Base-by-base conservation (phyloP, 306 rosid species). In the Vicia villosa region DNA sequence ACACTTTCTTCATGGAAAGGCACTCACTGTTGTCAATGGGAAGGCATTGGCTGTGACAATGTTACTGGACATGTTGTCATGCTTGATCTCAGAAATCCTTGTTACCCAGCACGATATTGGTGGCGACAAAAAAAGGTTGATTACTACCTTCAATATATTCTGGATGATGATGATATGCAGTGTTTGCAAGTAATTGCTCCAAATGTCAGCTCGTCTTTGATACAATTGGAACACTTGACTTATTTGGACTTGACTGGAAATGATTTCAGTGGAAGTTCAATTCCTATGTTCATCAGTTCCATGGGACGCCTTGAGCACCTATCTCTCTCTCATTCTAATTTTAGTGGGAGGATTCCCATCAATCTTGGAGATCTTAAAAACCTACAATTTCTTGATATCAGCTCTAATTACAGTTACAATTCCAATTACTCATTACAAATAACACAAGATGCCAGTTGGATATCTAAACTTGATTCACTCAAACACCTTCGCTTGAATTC, bases 1-100 rank as follows among this genome's bases (percentile, higher is more conserved):
- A 55, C 2, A 11, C 75, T 79, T 56, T 57, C 81, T 16, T 57
- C 74, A 2, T 63, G 82, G 75, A 8, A 63, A 22, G 62, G 70
- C 1, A 56, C 13, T 2, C 14, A 72, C 6, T 72, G 74, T 10
- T 78, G 82, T 15, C 69, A 54, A 20, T 79, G 83, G 83, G 9
- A 50, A n/a, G 79, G 83, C 0, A 43, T 79, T 5, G 32, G 13
- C 0, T 79, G 83, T 5, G 49, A 68, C 57, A 54, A 58, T 19
- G 12, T 43, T 13, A 68, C 76, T 2, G 63, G 68, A 1, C 75
- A 54, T 34, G 83, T 79, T 24, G 37, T 60, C 62, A 67, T 10
- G 20, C 82, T 82, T 28, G 56, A 63, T 22, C 15, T 26, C 22
- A 1, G 8, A 2, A 28, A 1, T 46, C 52, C 30, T 46, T 67